Percentiles rank a stretch among this genome's conserved stretches.
Evolutionary conservation across 257 asterid genomes (phyloP).

Genomic region (Ophiorrhiza pumila): DNA sequence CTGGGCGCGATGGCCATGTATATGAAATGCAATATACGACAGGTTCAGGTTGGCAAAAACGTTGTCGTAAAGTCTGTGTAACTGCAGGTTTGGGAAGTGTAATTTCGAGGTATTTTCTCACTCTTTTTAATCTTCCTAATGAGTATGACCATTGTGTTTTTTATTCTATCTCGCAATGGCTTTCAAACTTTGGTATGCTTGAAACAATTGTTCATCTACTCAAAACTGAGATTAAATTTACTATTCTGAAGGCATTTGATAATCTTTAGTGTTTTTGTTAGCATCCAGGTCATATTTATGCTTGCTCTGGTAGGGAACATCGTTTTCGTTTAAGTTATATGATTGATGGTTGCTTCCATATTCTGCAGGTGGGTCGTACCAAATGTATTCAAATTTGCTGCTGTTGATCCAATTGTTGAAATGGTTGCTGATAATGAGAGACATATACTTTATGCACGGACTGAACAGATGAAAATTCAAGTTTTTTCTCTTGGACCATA

Average conservation of each 20-base stretch:
- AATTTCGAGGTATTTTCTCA: constrained; percentile 69
- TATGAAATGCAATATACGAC: constrained; percentile 86
- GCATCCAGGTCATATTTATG: constrained; percentile 4
- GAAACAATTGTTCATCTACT: not conserved
- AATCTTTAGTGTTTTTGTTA: not conserved
- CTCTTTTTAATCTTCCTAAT: constrained; percentile 4
- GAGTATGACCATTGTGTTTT: not conserved
- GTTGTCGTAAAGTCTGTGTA: constrained; percentile 81
- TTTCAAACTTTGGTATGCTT: not conserved
- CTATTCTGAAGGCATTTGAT: not conserved
- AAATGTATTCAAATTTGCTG: constrained; percentile 89
- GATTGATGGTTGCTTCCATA: constrained; percentile 19
- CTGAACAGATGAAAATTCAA: constrained; percentile 93
- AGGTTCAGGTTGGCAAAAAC: constrained; percentile 95
- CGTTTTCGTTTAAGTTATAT: constrained; percentile 19
- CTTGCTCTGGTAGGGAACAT: constrained; percentile 14
- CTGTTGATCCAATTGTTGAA: constrained; percentile 87
- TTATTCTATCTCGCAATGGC: not conserved
- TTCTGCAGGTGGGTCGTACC: constrained; percentile 93
- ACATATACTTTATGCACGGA: constrained; percentile 76
- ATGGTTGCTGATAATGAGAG: constrained; percentile 96
- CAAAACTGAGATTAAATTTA: not conserved
- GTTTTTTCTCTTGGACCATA: constrained; percentile 76
- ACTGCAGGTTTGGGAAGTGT: constrained; percentile 87
- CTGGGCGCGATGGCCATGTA: constrained; percentile 96